A percentile compares a stretch with the other conserved stretches of the same genome.
These are phyloP conservation scores for Chondrus crispus DNA, from an alignment of 23 red algal species.

Conservation along the genomic window DNA sequence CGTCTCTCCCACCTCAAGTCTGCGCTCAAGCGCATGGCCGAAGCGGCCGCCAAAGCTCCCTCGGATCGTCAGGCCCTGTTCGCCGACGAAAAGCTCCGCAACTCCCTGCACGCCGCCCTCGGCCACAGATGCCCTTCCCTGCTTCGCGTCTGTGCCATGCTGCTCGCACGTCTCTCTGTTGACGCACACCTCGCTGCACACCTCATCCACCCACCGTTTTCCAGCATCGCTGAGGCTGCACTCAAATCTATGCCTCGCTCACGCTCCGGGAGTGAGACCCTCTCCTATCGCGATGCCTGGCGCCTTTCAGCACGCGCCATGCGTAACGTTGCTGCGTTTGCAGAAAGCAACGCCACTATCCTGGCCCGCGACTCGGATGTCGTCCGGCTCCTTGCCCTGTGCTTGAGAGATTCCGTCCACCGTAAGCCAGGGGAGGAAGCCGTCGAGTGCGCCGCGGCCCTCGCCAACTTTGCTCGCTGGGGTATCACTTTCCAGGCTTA, in stretches of 20 bases:
- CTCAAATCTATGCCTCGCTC: neutral
- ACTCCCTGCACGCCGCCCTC: neutral
- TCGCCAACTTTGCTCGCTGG: constrained; percentile 24
- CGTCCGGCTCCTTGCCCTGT: neutral
- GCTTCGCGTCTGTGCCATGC: neutral
- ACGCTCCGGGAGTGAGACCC: neutral
- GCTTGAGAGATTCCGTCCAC: neutral
- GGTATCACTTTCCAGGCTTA: constrained; percentile 48
- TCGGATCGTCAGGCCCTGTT: neutral
- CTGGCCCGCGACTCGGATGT: neutral
- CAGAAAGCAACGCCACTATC: neutral
- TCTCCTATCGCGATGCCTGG: neutral
- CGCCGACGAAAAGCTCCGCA: neutral
- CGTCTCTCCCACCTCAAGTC: neutral
- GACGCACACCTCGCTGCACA: neutral
- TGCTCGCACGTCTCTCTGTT: neutral
- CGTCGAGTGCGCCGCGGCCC: constrained; percentile 5
- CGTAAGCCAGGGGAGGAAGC: neutral
- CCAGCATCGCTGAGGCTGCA: neutral
- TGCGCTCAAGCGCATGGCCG: neutral
- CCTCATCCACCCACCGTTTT: neutral
- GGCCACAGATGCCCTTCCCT: neutral
- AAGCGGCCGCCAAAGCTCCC: neutral
- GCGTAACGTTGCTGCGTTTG: constrained; percentile 8
- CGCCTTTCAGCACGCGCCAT: constrained; percentile 25